Conservation (phyloP, 148 eudicot genomes). For the Nepenthes gracilis region DNA sequence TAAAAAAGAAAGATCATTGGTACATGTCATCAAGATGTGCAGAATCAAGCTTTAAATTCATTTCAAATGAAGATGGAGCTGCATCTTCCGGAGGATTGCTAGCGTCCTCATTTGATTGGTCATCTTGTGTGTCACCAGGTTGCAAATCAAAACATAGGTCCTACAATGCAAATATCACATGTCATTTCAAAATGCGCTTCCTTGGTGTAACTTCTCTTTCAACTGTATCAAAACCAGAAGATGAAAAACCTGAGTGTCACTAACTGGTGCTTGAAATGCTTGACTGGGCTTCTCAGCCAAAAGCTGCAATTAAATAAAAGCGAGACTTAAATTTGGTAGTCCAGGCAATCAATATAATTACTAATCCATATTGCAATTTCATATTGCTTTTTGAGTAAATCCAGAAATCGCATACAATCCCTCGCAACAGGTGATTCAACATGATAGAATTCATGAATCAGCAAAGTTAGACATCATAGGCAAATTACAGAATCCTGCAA, state of each 20-base stretch:
- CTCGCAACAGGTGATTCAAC: no score
- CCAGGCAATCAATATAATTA: not conserved
- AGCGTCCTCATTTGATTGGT: constrained; percentile 19
- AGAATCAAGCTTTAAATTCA: constrained; percentile 76
- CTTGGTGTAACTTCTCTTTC: not conserved
- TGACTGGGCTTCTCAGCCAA: constrained; percentile 27
- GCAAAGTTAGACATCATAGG: no score
- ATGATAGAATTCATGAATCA: no score
- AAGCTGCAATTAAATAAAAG: constrained; percentile 23
- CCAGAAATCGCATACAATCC: no score
- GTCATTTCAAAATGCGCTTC: constrained; percentile 4
- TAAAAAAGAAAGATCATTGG: constrained; percentile 2
- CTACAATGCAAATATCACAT: constrained; percentile 24
- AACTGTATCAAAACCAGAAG: not conserved
- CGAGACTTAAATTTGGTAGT: not conserved
- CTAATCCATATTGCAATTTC: not conserved
- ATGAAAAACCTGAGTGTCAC: constrained; percentile 63
- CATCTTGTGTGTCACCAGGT: constrained; percentile 27
- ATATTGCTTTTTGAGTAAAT: not conserved
- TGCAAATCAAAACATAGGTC: constrained; percentile 64
- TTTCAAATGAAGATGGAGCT: constrained; percentile 56
- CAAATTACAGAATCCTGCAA: no score
- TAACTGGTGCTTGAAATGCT: constrained; percentile 55
- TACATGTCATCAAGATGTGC: constrained; percentile 63
- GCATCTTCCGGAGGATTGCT: constrained; percentile 41